phyloP scores from a whole-genome alignment of 495 filamentous ascomycete genomes.

The Parathielavia appendiculata region DNA sequence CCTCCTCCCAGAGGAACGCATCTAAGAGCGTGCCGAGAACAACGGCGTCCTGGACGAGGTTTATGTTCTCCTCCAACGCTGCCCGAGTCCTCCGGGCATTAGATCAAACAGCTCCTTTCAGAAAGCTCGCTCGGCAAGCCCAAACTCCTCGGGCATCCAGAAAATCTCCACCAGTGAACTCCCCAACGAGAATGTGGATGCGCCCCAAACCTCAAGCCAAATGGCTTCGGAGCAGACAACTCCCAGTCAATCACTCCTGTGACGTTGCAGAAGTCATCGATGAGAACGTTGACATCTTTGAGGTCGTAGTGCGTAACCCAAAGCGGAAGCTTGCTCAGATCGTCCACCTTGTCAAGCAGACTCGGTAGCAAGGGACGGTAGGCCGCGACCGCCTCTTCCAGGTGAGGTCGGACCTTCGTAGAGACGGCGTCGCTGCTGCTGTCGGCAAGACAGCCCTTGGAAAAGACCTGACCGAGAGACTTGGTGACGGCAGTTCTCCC shows the following conservation, averaged over 20 bases:
- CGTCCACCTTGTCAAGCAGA: conserved; percentile 8
- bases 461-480: conserved; percentile 11
- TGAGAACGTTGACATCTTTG: conserved; percentile 6
- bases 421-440: background rate
- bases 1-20: conserved; percentile 13
- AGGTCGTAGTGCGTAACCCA: conserved; percentile 12
- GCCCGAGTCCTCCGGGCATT: conserved; percentile 3
- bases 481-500: conserved; percentile 11
- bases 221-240: conserved; percentile 4
- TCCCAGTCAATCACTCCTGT: conserved; percentile 5
- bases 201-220: conserved; percentile 8
- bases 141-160: conserved; percentile 16
- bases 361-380: background rate
- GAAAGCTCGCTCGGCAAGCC: conserved; percentile 11
- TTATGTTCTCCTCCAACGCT: conserved; percentile 10
- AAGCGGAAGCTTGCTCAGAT: conserved; percentile 8
- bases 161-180: conserved; percentile 15
- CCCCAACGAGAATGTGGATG: conserved; percentile 14
- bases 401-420: conserved; percentile 2
- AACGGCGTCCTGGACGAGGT: conserved; percentile 15
- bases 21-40: conserved; percentile 9
- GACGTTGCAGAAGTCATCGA: conserved; percentile 1
- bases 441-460: conserved; percentile 6
- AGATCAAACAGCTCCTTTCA: conserved; percentile 14
- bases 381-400: conserved; percentile 1